Percentiles rank a stretch among this genome's conserved stretches.
Conservation (phyloP, 164 flowering plant genomes). For the Litsea cubeba region DNA sequence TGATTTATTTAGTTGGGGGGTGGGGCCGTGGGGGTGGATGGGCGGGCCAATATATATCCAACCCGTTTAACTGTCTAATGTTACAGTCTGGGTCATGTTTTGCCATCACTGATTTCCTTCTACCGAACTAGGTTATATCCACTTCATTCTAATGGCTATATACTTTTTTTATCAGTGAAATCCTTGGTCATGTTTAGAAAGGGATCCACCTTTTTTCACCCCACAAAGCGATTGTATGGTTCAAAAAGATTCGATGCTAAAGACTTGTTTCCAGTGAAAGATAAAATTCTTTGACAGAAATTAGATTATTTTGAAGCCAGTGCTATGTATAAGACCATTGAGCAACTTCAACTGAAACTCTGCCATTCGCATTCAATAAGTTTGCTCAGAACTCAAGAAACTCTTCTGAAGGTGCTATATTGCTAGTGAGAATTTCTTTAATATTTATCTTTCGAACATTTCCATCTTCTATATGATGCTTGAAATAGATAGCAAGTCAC, state of each 20-base stretch:
- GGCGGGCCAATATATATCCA: neutral
- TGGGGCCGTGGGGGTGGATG: neutral
- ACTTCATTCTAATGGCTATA: neutral
- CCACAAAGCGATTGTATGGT: neutral
- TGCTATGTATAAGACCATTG: conserved; percentile 51
- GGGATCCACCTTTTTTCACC: neutral
- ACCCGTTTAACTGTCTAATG: no score
- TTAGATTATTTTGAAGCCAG: conserved; percentile 51
- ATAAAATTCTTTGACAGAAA: conserved; percentile 35
- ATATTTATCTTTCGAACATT: neutral
- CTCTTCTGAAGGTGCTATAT: conserved; percentile 60
- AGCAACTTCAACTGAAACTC: conserved; percentile 61
- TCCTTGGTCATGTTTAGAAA: neutral
- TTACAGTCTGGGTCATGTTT: no score
- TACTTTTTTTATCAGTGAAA: no score
- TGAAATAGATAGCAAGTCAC: neutral
- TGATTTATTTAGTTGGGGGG: neutral
- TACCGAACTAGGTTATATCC: neutral
- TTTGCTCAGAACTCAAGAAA: conserved; percentile 77
- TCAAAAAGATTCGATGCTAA: neutral
- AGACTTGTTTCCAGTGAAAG: neutral
- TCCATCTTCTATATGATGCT: neutral
- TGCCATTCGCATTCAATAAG: conserved; percentile 67
- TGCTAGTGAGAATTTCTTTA: neutral
- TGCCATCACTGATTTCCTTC: neutral